These are phyloP conservation scores for Diplodia intermedia DNA, from an alignment of 2,329 filamentous ascomycete species.

Conservation along the genomic window DNA sequence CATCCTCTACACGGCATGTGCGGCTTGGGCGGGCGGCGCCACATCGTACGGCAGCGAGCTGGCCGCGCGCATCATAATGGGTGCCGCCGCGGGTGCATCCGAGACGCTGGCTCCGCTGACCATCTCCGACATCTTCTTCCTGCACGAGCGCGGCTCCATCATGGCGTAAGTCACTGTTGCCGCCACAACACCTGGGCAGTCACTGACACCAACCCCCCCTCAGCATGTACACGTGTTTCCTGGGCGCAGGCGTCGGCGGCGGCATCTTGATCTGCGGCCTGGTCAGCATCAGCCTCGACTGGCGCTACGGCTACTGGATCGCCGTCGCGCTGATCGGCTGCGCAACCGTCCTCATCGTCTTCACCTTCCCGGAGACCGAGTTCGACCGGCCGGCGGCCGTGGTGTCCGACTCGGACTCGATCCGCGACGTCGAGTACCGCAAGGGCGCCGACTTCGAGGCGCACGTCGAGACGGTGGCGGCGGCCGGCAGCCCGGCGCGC, in stretches of 20 bases:
- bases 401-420: slow-evolving; percentile 17
- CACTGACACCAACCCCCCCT: neutral
- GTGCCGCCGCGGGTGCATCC: slow-evolving; percentile 61
- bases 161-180: slow-evolving; percentile 53
- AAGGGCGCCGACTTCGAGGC: slow-evolving; percentile 20
- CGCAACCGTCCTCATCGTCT: slow-evolving; percentile 57
- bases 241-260: slow-evolving; percentile 39
- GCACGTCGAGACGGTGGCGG: slow-evolving; percentile 33
- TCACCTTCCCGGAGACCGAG: slow-evolving; percentile 64
- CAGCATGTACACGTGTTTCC: slow-evolving; percentile 40
- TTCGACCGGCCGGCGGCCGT: slow-evolving; percentile 47
- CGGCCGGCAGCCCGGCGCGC: neutral
- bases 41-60: slow-evolving; percentile 42
- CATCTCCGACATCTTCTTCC: slow-evolving; percentile 63
- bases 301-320: slow-evolving; percentile 62
- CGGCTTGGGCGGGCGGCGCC: slow-evolving; percentile 38
- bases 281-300: slow-evolving; percentile 58
- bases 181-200: neutral
- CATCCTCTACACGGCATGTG: slow-evolving; percentile 36
- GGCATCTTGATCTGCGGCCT: slow-evolving; percentile 49
- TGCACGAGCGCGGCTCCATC: slow-evolving; percentile 61
- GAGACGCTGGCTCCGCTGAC: slow-evolving; percentile 59
- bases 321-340: slow-evolving; percentile 58
- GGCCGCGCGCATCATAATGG: slow-evolving; percentile 59
- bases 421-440: slow-evolving; percentile 8